Evolutionary conservation across 495 filamentous ascomycete species (phyloP), one percentile per base, ranked within the genome.

Genomic region (Hyaloscypha bicolor): DNA sequence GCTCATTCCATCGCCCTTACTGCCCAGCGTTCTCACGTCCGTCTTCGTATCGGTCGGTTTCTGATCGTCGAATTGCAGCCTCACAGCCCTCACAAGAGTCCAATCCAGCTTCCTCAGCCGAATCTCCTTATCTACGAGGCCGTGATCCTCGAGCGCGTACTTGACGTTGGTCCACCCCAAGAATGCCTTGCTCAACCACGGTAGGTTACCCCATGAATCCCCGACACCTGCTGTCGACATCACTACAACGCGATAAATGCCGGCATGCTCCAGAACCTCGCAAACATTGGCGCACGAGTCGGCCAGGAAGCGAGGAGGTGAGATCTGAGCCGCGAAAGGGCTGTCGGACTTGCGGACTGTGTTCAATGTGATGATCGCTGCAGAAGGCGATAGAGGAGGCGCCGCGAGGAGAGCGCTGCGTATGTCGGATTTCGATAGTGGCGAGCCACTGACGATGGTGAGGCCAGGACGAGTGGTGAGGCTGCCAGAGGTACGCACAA

Each of bases 221-320:
- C 79, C 81, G 42, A 79, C 80, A 33, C 80, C 80, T 69, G 79
- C 77, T 16, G 81, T 80, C 58, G 80, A 80, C 70, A 81, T 73
- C 22, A 83, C 73, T 35, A 83, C 77, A n/a, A 79, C 62, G 53
- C 79, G 79, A 68, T 60, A 60, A 21, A 80, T 71, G 14, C 76
- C 75, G 42, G 74, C 76, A 55, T 81, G 69, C 64, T 79, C 74
- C 72, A 83, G 75, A 53, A 72, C 79, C 32, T 74, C 73, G 35
- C 76, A 75, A 22, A 79, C 68, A 67, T 81, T 81, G 60, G 76
- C 77, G 53, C 76, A 78, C 65, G 78, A 79, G 71, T 81, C 78
- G 53, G 80, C 76, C 76, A 83, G 76, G 32, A 83, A 72, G 39
- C 76, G 74, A 48, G 80, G 79, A 53, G 79, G 79, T 39, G 78